Evolutionary conservation across 2,329 filamentous ascomycete genomes (phyloP), one percentile per base, ranked within the genome.

Genomic region (Pseudogymnoascus sp.): DNA sequence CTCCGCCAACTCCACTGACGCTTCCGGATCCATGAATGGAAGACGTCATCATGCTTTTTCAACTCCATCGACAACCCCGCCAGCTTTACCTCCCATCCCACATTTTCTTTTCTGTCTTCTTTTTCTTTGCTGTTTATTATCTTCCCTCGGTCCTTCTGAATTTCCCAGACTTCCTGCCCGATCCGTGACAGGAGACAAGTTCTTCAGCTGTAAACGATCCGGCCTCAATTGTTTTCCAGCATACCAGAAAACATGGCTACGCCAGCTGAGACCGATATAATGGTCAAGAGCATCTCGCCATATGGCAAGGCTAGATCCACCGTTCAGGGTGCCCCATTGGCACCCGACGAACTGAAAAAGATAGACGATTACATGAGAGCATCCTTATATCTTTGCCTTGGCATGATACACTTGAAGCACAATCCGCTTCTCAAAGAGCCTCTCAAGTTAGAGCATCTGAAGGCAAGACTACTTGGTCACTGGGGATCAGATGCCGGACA

Each of bases 401-500:
- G 88, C 65, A 92, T 92, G 89, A 88, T 92, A 69, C 92, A 91
- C 71, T 83, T 92, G 64, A 83, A 83, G 67, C 80, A 87, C 40
- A 92, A 92, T 67, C 86, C 88, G 12, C 80, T 92, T 11, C 83
- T 92, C 47, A 81, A 81, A 65, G 84, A 91, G 68, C 86, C 87
- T 1, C 79, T 91, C 67, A 84, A 84, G 68, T 77, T 82, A 33
- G 84, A 90, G 62, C 86, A 92, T 71, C 79, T 92, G 76, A 92
- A 92, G 76, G 80, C 82, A 64, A 84, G 89, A 67, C 78, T 92
- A 7, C 79, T 92, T 1, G 89, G 89, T 40, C 89, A 92, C 72
- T 92, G 90, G 80, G 89, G 89, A 62, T 90, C 87, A 2, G 88
- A 89, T 60, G 86, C 89, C n/a, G 89, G 89, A 12, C 89, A 92